phyloP scores from a whole-genome alignment of 306 rosid genomes.

The Fagus sylvatica region DNA sequence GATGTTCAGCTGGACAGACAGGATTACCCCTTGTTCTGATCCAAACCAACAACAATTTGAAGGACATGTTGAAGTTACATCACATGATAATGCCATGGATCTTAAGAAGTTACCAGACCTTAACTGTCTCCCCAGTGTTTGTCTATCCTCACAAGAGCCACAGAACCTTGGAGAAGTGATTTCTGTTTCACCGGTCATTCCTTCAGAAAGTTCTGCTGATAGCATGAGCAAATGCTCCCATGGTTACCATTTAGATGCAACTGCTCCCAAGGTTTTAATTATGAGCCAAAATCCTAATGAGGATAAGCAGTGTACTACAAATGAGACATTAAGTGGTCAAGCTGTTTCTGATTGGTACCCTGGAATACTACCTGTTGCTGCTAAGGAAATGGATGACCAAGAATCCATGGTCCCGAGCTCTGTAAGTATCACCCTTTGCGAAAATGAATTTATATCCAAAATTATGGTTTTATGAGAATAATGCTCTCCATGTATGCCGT shows the following conservation, averaged over 20 bases:
- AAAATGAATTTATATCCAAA: neutral
- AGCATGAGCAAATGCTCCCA: conserved; percentile 25
- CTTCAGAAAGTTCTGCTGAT: conserved; percentile 33
- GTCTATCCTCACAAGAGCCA: conserved; percentile 37
- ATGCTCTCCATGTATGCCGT: conserved; percentile 22
- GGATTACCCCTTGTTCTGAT: conserved; percentile 26
- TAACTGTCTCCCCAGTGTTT: conserved; percentile 35
- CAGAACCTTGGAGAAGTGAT: conserved; percentile 28
- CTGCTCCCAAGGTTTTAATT: conserved; percentile 30
- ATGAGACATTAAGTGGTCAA: conserved; percentile 33
- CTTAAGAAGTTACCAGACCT: conserved; percentile 31
- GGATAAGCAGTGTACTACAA: conserved; percentile 25
- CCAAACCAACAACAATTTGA: conserved; percentile 1
- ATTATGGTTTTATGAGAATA: conserved; percentile 22
- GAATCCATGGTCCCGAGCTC: conserved; percentile 33
- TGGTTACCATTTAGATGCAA: conserved; percentile 31
- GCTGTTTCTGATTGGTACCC: conserved; percentile 31
- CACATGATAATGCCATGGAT: conserved; percentile 24
- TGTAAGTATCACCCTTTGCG: conserved; percentile 49
- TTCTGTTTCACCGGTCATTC: conserved; percentile 23
- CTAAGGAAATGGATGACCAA: conserved; percentile 16
- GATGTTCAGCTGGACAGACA: conserved; percentile 30
- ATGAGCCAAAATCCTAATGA: conserved; percentile 46
- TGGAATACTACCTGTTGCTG: conserved; percentile 31
- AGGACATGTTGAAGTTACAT: conserved; percentile 33